These are phyloP conservation scores for Hymenoscyphus repandus DNA, from an alignment of 2,329 filamentous ascomycete species.

Conservation along the genomic window DNA sequence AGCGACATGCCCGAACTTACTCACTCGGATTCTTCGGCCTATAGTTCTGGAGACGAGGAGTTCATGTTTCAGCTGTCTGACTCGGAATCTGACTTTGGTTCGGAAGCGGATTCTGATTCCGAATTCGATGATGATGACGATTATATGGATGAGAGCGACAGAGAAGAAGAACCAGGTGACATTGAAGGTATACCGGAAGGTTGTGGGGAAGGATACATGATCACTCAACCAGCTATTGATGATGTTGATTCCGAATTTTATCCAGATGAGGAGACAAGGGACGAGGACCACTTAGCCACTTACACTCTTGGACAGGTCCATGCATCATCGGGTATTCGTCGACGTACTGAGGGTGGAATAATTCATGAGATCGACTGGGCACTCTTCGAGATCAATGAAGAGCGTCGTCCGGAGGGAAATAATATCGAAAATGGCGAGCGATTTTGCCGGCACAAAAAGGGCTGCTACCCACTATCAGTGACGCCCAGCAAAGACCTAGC, in stretches of 20 bases:
- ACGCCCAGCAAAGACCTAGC: slow-evolving; percentile 59
- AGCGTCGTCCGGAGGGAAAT: slow-evolving; percentile 68
- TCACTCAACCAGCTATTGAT: slow-evolving; percentile 89
- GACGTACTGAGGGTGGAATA: slow-evolving; percentile 64
- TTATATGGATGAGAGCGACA: slow-evolving; percentile 48
- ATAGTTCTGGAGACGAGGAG: slow-evolving; percentile 42
- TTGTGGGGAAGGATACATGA: slow-evolving; percentile 69
- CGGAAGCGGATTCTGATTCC: slow-evolving; percentile 31
- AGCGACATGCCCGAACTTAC: slow-evolving; percentile 34
- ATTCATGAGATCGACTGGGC: slow-evolving; percentile 96
- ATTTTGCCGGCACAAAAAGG: slow-evolving; percentile 37
- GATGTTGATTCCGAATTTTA: slow-evolving; percentile 84
- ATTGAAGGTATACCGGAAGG: slow-evolving; percentile 72
- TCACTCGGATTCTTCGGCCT: slow-evolving; percentile 25
- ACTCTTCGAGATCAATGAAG: slow-evolving; percentile 71
- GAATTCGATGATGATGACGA: slow-evolving; percentile 26
- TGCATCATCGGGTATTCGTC: slow-evolving; percentile 82
- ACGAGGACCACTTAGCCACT: slow-evolving; percentile 76
- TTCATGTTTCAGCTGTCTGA: slow-evolving; percentile 58
- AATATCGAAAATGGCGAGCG: slow-evolving; percentile 46
- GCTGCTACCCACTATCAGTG: slow-evolving; percentile 49
- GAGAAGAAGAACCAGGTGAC: slow-evolving; percentile 63
- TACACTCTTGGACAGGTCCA: slow-evolving; percentile 80
- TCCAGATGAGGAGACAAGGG: slow-evolving; percentile 61
- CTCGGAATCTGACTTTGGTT: slow-evolving; percentile 46